Base-by-base conservation (phyloP, 352 stramenopile species). In the Blastocystis hominis region DNA sequence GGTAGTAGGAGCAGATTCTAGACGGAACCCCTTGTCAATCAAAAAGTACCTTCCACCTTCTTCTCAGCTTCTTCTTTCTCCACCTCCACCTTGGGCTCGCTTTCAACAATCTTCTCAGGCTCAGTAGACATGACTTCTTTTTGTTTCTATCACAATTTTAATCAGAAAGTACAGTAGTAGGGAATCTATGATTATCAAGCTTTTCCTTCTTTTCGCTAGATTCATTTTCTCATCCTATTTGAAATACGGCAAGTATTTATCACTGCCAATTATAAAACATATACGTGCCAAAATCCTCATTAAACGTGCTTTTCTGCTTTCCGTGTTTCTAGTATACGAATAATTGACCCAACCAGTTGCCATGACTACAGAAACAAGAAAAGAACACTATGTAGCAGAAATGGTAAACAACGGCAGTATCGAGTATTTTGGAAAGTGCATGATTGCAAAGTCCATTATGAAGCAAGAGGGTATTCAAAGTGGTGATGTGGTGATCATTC, bases 81-180 rank as follows among this genome's bases (percentile, higher is more conserved):
- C 13, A 47, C 46, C 20, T 68, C 72, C 50, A 68, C 72, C 72
- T 84, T 84, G 47, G 59, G 53, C 53, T 84, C 72, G 46, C 20
- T 66, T 34, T 84, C 72, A 64, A 68, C 72, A 84, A 64, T 53
- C 50, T 68, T 84, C 62, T 84, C 72, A 54, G 20, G 44, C 68
- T 84, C 72, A 84, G 72, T 42, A 84, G 72, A 84, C 72, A 84
- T 84, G n/a, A 34, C 54, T 84, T 54, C 55, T 54, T 40, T 36
- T 59, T 59, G 24, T 38, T n/a, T 66, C 17, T 66, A 38, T 66
- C 17, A 36, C 15, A 24, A 66, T 38, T n/a, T 13, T 66, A 36
- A 9, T 34, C 24, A 59, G 30, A 7, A 66, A n/a, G 56, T 66
- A 36, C 30, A 66, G 56, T 66, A n/a, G 30, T 66, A 9, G 30